phyloP scores from a whole-genome alignment of 2,329 filamentous ascomycete genomes.

The Aspergillus sp. region DNA sequence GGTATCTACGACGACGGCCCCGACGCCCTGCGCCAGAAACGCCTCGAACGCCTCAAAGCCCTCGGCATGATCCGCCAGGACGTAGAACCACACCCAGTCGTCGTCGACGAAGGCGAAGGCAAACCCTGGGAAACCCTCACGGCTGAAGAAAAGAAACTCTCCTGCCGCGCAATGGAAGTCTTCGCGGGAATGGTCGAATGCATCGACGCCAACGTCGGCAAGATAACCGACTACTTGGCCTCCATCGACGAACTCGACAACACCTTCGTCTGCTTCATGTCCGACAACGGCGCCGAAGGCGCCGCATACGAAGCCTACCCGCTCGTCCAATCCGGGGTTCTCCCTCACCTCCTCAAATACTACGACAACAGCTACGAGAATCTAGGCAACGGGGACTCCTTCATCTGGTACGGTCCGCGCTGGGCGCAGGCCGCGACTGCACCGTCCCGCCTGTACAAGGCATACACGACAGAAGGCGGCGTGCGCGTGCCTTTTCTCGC shows the following conservation, averaged over 20 bases:
- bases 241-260: slow-evolving; percentile 60
- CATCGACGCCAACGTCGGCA: slow-evolving; percentile 62
- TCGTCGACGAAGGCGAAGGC: slow-evolving; percentile 49
- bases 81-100: slow-evolving; percentile 39
- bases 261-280: slow-evolving; percentile 64
- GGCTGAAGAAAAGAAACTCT: slow-evolving; percentile 40
- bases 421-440: slow-evolving; percentile 58
- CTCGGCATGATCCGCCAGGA: slow-evolving; percentile 56
- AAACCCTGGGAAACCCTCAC: slow-evolving; percentile 40
- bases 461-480: slow-evolving; percentile 51
- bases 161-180: slow-evolving; percentile 57
- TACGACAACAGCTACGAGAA: slow-evolving; percentile 50
- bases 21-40: slow-evolving; percentile 53
- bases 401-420: slow-evolving; percentile 61
- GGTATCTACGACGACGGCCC: slow-evolving; percentile 63
- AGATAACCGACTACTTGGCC: slow-evolving; percentile 57
- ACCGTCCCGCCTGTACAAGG: slow-evolving; percentile 50
- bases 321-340: slow-evolving; percentile 55
- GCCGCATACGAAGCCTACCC: slow-evolving; percentile 60
- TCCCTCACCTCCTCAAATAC: slow-evolving; percentile 56
- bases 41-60: slow-evolving; percentile 57
- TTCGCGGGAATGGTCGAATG: slow-evolving; percentile 65
- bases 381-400: slow-evolving; percentile 54
- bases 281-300: slow-evolving; percentile 63
- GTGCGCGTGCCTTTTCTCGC: slow-evolving; percentile 56